Evolutionary conservation across 176 grass and related monocot species (phyloP).

Genomic region (Aechmea fasciata): DNA sequence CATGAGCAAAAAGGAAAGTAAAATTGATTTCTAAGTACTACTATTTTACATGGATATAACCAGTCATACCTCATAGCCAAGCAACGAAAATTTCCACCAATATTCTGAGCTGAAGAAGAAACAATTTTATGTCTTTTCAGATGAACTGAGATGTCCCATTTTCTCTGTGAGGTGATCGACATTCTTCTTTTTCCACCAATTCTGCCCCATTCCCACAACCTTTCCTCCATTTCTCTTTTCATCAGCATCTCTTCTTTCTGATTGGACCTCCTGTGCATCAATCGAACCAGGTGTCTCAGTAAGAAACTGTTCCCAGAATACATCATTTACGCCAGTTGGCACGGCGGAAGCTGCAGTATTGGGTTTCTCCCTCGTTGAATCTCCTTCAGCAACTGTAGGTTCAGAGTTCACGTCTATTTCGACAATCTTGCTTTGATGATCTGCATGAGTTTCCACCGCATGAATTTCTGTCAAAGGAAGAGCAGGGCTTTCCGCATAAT

Average conservation of each 20-base stretch:
- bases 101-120: conserved; percentile 3
- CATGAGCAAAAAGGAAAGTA: background rate
- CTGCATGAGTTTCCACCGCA: conserved; percentile 6
- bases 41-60: conserved; percentile 1
- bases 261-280: conserved; percentile 57
- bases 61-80: background rate
- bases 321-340: conserved; percentile 53
- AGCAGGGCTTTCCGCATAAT: conserved; percentile 46
- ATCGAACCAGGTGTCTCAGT: conserved; percentile 54
- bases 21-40: background rate
- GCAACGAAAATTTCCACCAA: background rate
- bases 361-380: conserved; percentile 40
- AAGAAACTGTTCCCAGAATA: conserved; percentile 94
- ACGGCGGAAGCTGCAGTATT: conserved; percentile 9
- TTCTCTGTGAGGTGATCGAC: conserved; percentile 49
- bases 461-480: conserved; percentile 27
- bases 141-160: conserved; percentile 51
- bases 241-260: conserved; percentile 46
- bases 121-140: conserved; percentile 49
- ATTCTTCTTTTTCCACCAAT: conserved; percentile 58
- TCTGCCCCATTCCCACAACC: conserved; percentile 17
- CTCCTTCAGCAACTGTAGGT: conserved; percentile 51
- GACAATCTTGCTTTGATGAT: conserved; percentile 41
- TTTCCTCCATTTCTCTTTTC: conserved; percentile 29
- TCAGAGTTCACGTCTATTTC: conserved; percentile 89